A percentile compares a stretch with the other conserved stretches of the same genome.
Conservation (phyloP, 73 alveolate species). For the Urostyla sp. region DNA sequence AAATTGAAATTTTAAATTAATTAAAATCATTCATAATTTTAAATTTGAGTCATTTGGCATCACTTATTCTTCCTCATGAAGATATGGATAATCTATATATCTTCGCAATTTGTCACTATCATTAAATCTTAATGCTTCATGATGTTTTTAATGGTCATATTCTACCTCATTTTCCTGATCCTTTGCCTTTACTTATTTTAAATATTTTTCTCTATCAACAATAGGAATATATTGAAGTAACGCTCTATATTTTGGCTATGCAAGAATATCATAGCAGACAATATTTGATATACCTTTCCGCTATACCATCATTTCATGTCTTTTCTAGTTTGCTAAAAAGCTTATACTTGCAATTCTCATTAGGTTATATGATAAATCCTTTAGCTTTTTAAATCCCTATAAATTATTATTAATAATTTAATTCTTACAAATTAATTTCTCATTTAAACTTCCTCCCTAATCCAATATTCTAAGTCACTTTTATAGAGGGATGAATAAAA, state of each 20-base stretch:
- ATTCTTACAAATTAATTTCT: conserved; percentile 26
- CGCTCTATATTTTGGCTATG: conserved; percentile 39
- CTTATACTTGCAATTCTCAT: conserved; percentile 39
- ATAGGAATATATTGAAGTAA: conserved; percentile 28
- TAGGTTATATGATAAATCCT: conserved; percentile 25
- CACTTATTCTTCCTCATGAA: no score
- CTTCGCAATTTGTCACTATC: no score
- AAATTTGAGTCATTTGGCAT: no score
- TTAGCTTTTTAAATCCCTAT: conserved; percentile 33
- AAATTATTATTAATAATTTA: neutral
- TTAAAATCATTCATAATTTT: no score
- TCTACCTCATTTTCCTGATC: no score
- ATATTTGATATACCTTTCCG: conserved; percentile 22
- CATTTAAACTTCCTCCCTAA: conserved; percentile 37
- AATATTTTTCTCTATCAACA: neutral
- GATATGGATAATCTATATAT: no score
- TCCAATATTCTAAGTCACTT: conserved; percentile 54
- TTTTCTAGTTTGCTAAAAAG: conserved; percentile 2
- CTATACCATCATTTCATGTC: conserved; percentile 24
- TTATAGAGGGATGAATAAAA: conserved; percentile 32
- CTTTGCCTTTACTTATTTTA: no score
- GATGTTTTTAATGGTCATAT: no score
- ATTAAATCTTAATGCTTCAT: no score
- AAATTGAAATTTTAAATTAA: no score
- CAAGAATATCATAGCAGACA: conserved; percentile 33